These are phyloP conservation scores for Chytriomyces sp. DNA, from an alignment of 192 early-diverging fungal species.

Conservation along the genomic window DNA sequence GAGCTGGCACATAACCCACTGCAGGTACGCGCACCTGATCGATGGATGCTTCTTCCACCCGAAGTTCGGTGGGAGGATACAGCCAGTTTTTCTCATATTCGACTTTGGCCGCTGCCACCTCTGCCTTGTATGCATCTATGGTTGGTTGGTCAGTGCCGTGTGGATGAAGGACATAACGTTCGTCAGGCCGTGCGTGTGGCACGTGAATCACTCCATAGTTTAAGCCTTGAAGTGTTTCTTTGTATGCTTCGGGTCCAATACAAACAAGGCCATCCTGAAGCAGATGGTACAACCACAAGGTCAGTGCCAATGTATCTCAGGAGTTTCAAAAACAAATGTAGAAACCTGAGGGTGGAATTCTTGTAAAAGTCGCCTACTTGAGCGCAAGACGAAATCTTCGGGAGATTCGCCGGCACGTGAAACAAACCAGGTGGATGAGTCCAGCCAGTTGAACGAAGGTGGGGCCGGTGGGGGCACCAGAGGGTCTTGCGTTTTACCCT, in stretches of 20 bases:
- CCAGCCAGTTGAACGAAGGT: neutral
- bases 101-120: conserved; percentile 6
- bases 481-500: conserved; percentile 10
- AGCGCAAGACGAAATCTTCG: conserved; percentile 21
- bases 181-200: neutral
- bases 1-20: conserved; percentile 16
- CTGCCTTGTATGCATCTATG: conserved; percentile 6
- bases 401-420: neutral
- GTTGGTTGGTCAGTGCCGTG: conserved; percentile 1
- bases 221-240: conserved; percentile 23
- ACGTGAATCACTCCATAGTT: neutral
- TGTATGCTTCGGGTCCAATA: conserved; percentile 30
- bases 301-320: neutral
- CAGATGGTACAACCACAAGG: neutral
- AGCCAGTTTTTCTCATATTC: conserved; percentile 11
- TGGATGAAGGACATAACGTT: conserved; percentile 25
- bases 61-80: conserved; percentile 1
- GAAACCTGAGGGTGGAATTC: conserved; percentile 16
- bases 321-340: neutral
- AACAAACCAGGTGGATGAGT: conserved; percentile 9
- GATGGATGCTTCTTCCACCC: neutral
- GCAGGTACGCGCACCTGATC: neutral
- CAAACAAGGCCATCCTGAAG: conserved; percentile 22
- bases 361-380: neutral
- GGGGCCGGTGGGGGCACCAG: neutral